Percentiles rank a stretch among this genome's conserved stretches.
Evolutionary conservation across 31 red algal species (phyloP).

Genomic region (Bonnemaisonia californica): DNA sequence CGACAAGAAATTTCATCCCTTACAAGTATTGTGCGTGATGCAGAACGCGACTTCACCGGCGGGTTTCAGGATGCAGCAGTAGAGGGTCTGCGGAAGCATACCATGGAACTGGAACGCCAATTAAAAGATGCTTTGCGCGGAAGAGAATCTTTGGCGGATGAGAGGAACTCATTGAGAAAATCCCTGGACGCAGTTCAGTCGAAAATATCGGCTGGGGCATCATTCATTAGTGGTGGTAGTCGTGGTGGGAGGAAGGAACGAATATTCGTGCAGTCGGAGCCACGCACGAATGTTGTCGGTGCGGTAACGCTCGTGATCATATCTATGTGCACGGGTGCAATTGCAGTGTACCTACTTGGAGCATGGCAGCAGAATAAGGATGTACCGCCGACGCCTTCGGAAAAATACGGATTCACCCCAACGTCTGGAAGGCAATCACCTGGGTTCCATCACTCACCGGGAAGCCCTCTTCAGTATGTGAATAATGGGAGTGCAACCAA

Average conservation of each 20-base stretch:
- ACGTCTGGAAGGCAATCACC: conserved; percentile 37
- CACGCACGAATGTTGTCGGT: conserved; percentile 10
- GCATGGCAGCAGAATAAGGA: neutral
- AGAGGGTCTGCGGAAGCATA: conserved; percentile 35
- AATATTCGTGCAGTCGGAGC: conserved; percentile 8
- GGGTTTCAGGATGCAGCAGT: conserved; percentile 69
- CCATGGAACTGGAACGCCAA: conserved; percentile 34
- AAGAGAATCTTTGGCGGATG: conserved; percentile 9
- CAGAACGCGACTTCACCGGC: conserved; percentile 64
- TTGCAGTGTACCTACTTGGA: neutral
- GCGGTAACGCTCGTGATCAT: conserved; percentile 8
- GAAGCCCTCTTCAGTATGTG: conserved; percentile 43
- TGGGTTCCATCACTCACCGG: conserved; percentile 18
- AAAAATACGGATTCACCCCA: conserved; percentile 65
- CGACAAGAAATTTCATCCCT: conserved; percentile 55
- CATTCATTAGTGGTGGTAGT: neutral
- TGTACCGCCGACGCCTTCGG: neutral
- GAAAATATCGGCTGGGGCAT: conserved; percentile 17
- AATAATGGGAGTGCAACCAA: conserved; percentile 48
- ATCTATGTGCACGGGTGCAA: conserved; percentile 18
- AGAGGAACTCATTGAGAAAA: conserved; percentile 41
- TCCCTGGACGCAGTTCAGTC: conserved; percentile 41
- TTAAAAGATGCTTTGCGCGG: conserved; percentile 41
- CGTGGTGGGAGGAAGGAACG: conserved; percentile 10
- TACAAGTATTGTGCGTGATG: conserved; percentile 51